Evolutionary conservation across 805 yeast genomes (phyloP).

Genomic region (Cyberlindnera xylosilytica): DNA sequence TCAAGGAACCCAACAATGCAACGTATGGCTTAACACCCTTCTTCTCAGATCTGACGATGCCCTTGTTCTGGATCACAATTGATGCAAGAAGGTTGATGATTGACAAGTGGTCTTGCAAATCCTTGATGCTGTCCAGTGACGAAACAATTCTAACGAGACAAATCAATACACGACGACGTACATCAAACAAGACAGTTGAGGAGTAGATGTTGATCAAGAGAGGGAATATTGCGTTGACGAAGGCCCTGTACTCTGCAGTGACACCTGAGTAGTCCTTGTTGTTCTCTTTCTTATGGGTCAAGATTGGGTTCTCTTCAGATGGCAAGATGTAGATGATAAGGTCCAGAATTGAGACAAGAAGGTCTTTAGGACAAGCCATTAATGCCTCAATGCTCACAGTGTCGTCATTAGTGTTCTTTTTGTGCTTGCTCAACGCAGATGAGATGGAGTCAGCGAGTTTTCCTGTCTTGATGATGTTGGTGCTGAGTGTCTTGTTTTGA

Average conservation of each 20-base stretch:
- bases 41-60: conserved; percentile 25
- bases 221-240: conserved; percentile 47
- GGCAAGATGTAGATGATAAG: conserved; percentile 62
- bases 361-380: conserved; percentile 70
- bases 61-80: conserved; percentile 52
- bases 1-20: conserved; percentile 49
- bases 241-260: conserved; percentile 27
- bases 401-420: conserved; percentile 31
- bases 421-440: conserved; percentile 49
- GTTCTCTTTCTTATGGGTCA: conserved; percentile 20
- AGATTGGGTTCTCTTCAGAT: conserved; percentile 28
- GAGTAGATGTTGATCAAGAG: conserved; percentile 62
- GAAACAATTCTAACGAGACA: conserved; percentile 50
- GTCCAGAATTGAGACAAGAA: conserved; percentile 50
- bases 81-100: conserved; percentile 56
- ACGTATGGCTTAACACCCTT: conserved; percentile 29
- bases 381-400: conserved; percentile 60
- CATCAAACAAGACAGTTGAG: conserved; percentile 65
- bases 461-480: conserved; percentile 44
- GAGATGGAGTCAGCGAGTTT: conserved; percentile 46
- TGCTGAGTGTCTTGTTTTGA: conserved; percentile 38
- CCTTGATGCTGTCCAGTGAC: conserved; percentile 34
- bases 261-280: conserved; percentile 25
- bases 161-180: conserved; percentile 55
- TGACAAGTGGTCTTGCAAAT: conserved; percentile 32